Evolutionary conservation across 1,284 basidiomycete genomes (phyloP), one percentile per base, ranked within the genome.

Genomic region (Butyriboletus appendiculatus): DNA sequence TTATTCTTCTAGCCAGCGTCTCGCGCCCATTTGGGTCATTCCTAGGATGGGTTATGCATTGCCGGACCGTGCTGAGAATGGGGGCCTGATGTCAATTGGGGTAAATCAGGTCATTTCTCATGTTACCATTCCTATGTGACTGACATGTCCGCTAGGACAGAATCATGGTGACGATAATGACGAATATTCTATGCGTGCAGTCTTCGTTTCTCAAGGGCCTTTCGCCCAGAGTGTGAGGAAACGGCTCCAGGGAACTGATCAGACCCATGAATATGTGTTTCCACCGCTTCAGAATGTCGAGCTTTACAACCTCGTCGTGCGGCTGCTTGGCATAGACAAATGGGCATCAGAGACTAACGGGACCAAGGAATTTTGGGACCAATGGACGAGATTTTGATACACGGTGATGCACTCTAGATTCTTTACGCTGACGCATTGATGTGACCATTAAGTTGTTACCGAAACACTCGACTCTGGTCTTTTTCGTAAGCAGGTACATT

Each of bases 191-290:
- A 96, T 96, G 94, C 85, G 85, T 52, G 92, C 93, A 0, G 85
- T 94, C 71, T 96, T 96, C 73, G 85, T 95, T 58, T 90, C 92
- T 7, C 86, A 88, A 64, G 92, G 92, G 0, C 91, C 92, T 0
- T 93, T 94, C 67, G 84, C 88, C 7, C 66, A 79, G 3, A 75
- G 79, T 45, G 76, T 82, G 52, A 92, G 88, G 67, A 73, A 76
- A 2, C 51, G 32, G 8, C 15, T 49, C 15, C 34, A 15, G 9
- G 39, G 47, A 35, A 16, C 16, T 18, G 14, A 44, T 22, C 12
- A 5, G 30, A 79, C 53, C 78, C 80, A 81, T 58, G 79, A 82
- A 38, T 84, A 85, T 62, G 79, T 92, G 55, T 84, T 94, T 76
- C 77, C 88, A 32, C 80, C 82, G 6, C 96, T 96, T 71, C 70